Conservation (phyloP, 257 asterid species). For the Misopates orontium region DNA sequence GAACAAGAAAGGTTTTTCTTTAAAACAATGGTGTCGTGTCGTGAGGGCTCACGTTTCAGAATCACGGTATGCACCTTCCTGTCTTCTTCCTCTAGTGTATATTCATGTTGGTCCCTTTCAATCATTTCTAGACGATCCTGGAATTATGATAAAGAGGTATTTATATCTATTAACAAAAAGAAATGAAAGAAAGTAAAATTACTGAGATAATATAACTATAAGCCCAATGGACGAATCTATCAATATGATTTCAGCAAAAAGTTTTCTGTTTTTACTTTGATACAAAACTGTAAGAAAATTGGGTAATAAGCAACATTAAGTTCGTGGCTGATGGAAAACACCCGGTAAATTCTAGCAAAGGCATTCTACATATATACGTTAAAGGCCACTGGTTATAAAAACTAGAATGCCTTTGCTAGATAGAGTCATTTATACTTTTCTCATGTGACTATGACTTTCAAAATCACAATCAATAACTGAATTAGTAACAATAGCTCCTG, state of each 20-base stretch:
- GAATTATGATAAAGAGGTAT: conserved; percentile 11
- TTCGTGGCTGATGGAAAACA: no score
- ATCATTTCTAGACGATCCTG: conserved; percentile 82
- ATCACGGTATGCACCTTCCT: conserved; percentile 74
- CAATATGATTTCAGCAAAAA: no score
- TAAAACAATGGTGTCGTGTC: conserved; percentile 56
- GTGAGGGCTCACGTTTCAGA: conserved; percentile 72
- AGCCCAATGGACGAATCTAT: no score
- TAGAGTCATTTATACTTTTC: no score
- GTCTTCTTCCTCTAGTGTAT: conserved; percentile 79
- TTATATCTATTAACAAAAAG: conserved; percentile 1
- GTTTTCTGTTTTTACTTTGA: no score
- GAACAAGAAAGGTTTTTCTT: conserved; percentile 87
- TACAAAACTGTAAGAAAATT: no score
- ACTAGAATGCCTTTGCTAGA: no score
- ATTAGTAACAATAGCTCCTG: background rate
- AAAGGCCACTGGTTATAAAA: no score
- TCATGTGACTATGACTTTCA: background rate
- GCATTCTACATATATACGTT: no score
- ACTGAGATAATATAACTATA: no score
- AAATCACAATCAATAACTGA: conserved; percentile 6
- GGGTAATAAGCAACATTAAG: no score
- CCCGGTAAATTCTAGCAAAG: no score
- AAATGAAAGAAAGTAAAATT: background rate
- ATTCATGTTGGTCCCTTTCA: conserved; percentile 73